These are phyloP conservation scores for Neurospora crassa DNA, from an alignment of 2,329 filamentous ascomycete species.

Conservation along the genomic window DNA sequence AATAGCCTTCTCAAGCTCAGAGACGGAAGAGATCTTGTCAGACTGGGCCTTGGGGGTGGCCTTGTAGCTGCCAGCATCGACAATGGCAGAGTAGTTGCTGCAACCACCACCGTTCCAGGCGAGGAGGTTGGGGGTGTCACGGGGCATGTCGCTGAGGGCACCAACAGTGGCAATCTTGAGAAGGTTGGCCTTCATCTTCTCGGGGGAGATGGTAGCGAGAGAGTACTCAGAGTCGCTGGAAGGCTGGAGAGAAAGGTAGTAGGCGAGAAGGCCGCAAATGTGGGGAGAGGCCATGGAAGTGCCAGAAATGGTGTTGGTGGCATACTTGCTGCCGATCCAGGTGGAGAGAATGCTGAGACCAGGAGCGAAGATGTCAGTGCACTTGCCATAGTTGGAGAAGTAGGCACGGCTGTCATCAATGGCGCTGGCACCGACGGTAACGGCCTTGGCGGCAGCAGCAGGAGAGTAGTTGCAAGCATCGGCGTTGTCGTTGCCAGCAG, in stretches of 20 bases:
- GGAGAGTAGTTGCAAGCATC: slow-evolving; percentile 99
- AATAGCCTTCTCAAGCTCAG: slow-evolving; percentile 51
- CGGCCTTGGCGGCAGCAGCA: slow-evolving; percentile 79
- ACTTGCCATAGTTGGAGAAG: slow-evolving; percentile 99
- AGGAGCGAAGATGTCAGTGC: slow-evolving; percentile 98
- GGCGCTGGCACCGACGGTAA: slow-evolving; percentile 93
- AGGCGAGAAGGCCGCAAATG: slow-evolving; percentile 90
- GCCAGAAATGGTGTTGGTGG: slow-evolving; percentile 97
- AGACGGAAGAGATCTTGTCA: slow-evolving; percentile 38
- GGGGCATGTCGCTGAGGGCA: slow-evolving; percentile 72
- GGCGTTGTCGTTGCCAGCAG: slow-evolving; percentile 96
- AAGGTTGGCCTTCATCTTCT: slow-evolving; percentile 85
- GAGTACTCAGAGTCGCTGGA: slow-evolving; percentile 83
- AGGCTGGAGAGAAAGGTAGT: slow-evolving; percentile 95
- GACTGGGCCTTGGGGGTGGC: slow-evolving; percentile 33
- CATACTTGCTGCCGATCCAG: slow-evolving; percentile 95
- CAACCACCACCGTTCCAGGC: slow-evolving; percentile 98
- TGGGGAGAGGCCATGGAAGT: slow-evolving; percentile 99
- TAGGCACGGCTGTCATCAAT: slow-evolving; percentile 93
- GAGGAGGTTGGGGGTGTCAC: slow-evolving; percentile 84
- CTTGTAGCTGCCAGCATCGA: slow-evolving; percentile 64
- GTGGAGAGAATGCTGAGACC: slow-evolving; percentile 95
- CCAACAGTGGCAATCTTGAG: slow-evolving; percentile 73
- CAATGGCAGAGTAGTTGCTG: slow-evolving; percentile 80
- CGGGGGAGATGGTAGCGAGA: slow-evolving; percentile 79